Evolutionary conservation across 192 early-diverging fungal species (phyloP).

Genomic region (Piromyces sp.): DNA sequence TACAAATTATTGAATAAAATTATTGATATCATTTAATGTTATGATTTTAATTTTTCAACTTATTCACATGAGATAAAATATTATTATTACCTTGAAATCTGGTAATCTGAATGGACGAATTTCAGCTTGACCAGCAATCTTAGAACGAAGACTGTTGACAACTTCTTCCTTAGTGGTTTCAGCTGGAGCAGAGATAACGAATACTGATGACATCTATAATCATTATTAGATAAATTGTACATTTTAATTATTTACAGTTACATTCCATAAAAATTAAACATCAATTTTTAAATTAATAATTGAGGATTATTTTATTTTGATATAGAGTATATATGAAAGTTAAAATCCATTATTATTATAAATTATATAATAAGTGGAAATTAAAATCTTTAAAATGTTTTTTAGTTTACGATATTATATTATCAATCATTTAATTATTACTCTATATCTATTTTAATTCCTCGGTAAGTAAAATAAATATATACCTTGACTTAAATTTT

Average conservation of each 20-base stretch:
- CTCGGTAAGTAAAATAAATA: too few species aligned
- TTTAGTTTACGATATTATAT: too few species aligned
- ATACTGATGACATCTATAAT: neutral
- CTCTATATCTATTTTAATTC: neutral
- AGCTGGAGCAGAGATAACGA: slow-evolving; percentile 66
- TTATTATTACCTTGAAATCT: slow-evolving; percentile 61
- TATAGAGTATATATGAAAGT: too few species aligned
- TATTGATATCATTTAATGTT: too few species aligned
- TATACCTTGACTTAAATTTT: too few species aligned
- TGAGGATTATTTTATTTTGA: too few species aligned
- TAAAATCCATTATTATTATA: too few species aligned
- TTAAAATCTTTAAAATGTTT: too few species aligned
- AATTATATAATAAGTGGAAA: too few species aligned
- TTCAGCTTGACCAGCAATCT: slow-evolving; percentile 37
- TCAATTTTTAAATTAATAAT: too few species aligned
- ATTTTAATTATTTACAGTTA: neutral
- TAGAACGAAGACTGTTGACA: slow-evolving; percentile 25
- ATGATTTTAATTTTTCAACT: too few species aligned
- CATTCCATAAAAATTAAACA: neutral
- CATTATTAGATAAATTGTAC: neutral
- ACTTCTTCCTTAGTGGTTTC: slow-evolving; percentile 56
- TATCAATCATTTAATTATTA: too few species aligned
- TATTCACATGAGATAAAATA: neutral
- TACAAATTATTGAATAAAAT: neutral
- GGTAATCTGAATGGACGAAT: slow-evolving; percentile 71